Conservation (phyloP, 1,139 yeast genomes). For the Kodamaea ohmeri region DNA sequence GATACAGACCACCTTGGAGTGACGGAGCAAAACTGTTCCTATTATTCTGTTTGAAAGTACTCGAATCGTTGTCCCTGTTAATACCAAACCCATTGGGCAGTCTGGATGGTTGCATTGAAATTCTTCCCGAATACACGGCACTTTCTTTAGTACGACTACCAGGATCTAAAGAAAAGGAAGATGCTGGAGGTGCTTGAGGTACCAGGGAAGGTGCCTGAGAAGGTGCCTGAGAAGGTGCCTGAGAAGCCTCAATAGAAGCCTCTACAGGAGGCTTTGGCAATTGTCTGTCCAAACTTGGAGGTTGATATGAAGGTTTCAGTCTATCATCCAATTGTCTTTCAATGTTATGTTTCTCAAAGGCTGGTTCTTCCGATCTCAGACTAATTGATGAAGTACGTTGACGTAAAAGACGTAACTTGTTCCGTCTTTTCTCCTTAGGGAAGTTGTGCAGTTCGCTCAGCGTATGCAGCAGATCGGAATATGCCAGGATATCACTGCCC, state of each 20-base stretch:
- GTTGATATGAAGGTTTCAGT: not conserved
- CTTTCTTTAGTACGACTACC: not conserved
- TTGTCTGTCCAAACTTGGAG: not conserved
- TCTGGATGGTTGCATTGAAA: not conserved
- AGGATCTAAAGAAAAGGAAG: not conserved
- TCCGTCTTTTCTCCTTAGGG: constrained; percentile 6
- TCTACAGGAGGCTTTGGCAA: not conserved
- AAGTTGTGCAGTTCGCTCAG: constrained; percentile 25
- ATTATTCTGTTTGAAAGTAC: too few species aligned
- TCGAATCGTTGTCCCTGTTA: not conserved
- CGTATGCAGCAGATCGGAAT: constrained; percentile 35
- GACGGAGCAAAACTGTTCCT: too few species aligned
- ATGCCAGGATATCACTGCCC: constrained; percentile 35
- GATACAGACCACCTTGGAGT: too few species aligned
- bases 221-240: too few species aligned
- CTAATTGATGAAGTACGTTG: constrained; percentile 3
- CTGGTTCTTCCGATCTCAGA: too few species aligned
- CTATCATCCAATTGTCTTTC: not conserved
- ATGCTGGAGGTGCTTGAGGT: too few species aligned
- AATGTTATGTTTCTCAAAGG: too few species aligned
- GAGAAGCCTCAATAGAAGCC: too few species aligned
- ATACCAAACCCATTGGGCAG: too few species aligned
- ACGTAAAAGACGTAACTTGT: constrained; percentile 3
- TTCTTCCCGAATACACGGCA: not conserved
- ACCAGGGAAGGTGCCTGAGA: too few species aligned